Percentiles rank a stretch among this genome's conserved stretches.
These are phyloP conservation scores for Xylaria digitata DNA, from an alignment of 2,329 filamentous ascomycete species.

Conservation along the genomic window DNA sequence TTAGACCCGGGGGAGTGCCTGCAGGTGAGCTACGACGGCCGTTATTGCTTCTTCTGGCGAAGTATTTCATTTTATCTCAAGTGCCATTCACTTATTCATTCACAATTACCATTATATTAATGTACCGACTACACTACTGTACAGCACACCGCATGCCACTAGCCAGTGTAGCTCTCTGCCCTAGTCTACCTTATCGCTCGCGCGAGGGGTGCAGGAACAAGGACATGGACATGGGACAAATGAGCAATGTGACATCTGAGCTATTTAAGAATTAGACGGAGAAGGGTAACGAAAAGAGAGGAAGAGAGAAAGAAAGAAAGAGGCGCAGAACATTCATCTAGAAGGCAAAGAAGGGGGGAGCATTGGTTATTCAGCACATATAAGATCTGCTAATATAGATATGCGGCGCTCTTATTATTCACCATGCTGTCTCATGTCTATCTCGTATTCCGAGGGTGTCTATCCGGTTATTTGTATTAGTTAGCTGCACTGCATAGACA, in stretches of 20 bases:
- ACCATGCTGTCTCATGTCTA: conserved; percentile 27
- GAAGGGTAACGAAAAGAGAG: too few relatives aligned
- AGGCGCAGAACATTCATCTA: not conserved
- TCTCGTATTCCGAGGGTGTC: conserved; percentile 26
- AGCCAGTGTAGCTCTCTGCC: not conserved
- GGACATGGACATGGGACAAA: too few relatives aligned
- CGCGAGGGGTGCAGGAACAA: too few relatives aligned
- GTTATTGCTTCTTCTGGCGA: conserved; percentile 38
- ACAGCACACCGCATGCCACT: too few relatives aligned
- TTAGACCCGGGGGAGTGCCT: conserved; percentile 30
- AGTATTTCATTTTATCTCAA: conserved; percentile 15
- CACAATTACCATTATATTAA: not conserved
- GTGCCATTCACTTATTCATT: not conserved
- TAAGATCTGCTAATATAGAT: conserved; percentile 24
- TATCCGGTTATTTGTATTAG: conserved; percentile 7
- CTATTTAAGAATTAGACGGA: too few relatives aligned
- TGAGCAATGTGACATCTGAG: too few relatives aligned
- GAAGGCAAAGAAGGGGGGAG: not conserved
- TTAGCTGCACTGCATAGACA: conserved; percentile 15
- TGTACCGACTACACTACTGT: not conserved
- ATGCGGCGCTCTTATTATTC: conserved; percentile 14
- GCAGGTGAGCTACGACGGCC: conserved; percentile 37
- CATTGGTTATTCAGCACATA: conserved; percentile 12
- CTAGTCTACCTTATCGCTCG: too few relatives aligned
- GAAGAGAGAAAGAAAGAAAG: too few relatives aligned